Evolutionary conservation across 768 basidiomycete genomes (phyloP), one percentile per base, ranked within the genome.

Genomic region (Ephemerocybe angulata): DNA sequence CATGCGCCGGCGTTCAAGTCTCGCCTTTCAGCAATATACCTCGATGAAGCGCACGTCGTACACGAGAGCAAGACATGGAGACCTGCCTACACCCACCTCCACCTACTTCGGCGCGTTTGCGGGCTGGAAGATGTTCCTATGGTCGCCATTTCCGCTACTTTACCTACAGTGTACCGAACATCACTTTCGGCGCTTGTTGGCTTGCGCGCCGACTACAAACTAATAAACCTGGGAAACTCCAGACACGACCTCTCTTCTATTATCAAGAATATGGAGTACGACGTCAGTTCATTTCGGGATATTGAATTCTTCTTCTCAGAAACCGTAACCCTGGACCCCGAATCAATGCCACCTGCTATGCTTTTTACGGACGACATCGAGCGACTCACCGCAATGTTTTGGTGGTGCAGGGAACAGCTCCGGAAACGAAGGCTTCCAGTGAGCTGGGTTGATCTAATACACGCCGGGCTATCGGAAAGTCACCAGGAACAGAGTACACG

Each of bases 11-110:
- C 55, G 12, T 67, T 61, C 51, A 24, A 46, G 21, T 52, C 60
- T 0, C 57, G 57, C 0, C 31, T 67, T 4, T 65, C 64, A 5
- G 63, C 48, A 3, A 42, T 65, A 6, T 64, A 64, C 31, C 50
- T 67, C 28, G 61, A 67, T 38, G 63, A 67, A 27, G 60, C 60
- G 10, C 63, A 64, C 41, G n/a, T n/a, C n/a, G n/a, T n/a, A n/a
- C n/a, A n/a, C n/a, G n/a, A n/a, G n/a, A n/a, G n/a, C n/a, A n/a
- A 28, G 41, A 4, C n/a, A 60, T 65, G 62, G 62, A 37, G 62
- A 1, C 58, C 59, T 2, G 38, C 46, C 1, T 63, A 65, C 42
- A 15, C 55, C 7, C 33, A 56, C 7, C 28, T 67, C 0, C 50
- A 58, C 17, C 40, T 46, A 1, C 44, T 65, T 1, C 59, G 57